A percentile compares a stretch with the other conserved stretches of the same genome.
These are phyloP conservation scores for Tolypocladium guangdongense DNA, from an alignment of 2,329 filamentous ascomycete species.

Conservation along the genomic window DNA sequence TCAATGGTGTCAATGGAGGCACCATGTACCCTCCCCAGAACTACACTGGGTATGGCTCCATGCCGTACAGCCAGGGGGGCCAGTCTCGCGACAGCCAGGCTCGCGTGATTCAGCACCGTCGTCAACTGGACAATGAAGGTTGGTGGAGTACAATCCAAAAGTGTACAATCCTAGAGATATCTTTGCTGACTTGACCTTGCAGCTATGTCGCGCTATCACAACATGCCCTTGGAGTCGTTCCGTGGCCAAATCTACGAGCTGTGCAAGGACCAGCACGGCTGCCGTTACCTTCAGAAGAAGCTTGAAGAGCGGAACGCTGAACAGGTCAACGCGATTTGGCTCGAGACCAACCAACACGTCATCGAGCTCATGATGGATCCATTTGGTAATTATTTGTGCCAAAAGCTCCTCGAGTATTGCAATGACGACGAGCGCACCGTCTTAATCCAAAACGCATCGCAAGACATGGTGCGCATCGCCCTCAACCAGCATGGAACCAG, in stretches of 20 bases:
- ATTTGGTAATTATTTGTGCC: constrained; percentile 98
- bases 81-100: constrained; percentile 64
- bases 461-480: constrained; percentile 83
- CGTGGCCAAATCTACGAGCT: constrained; percentile 75
- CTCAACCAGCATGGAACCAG: constrained; percentile 95
- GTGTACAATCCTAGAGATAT: too few relatives aligned
- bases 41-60: constrained; percentile 44
- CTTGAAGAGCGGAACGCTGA: constrained; percentile 79
- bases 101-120: constrained; percentile 64
- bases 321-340: constrained; percentile 84
- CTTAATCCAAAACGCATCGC: constrained; percentile 80
- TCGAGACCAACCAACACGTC: constrained; percentile 86
- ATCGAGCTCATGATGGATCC: constrained; percentile 98
- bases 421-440: constrained; percentile 90
- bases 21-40: constrained; percentile 44
- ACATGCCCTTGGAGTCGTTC: constrained; percentile 71
- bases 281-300: constrained; percentile 93
- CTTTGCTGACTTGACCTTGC: constrained; percentile 16
- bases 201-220: constrained; percentile 73
- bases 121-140: constrained; percentile 64
- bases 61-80: constrained; percentile 36
- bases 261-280: constrained; percentile 97
- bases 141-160: constrained; percentile 15
- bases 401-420: constrained; percentile 93
- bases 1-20: constrained; percentile 32